A percentile compares a stretch with the other conserved stretches of the same genome.
Conservation (phyloP, 768 basidiomycete species). For the Xerocomus brunneocitrinus region DNA sequence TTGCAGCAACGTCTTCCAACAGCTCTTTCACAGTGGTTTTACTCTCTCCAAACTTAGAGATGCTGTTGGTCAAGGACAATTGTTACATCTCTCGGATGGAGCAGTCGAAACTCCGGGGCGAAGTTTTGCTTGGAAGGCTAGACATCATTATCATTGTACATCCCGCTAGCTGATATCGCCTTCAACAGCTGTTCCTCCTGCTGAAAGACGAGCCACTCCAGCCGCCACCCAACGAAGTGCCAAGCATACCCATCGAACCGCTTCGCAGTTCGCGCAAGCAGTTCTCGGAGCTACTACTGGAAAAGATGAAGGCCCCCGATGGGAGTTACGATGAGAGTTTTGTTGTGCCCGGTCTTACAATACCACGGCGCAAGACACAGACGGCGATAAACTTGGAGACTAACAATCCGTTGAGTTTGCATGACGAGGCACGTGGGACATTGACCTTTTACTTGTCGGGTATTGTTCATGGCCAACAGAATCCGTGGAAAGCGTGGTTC, state of each 20-base stretch:
- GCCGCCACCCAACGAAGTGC: slow-evolving; percentile 37
- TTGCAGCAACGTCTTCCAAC: slow-evolving; percentile 38
- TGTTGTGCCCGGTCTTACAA: slow-evolving; percentile 46
- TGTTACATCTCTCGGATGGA: slow-evolving; percentile 43
- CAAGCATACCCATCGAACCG: slow-evolving; percentile 35
- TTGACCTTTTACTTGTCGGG: not conserved
- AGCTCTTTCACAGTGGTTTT: slow-evolving; percentile 47
- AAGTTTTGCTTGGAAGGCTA: slow-evolving; percentile 81
- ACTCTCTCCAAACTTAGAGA: slow-evolving; percentile 66
- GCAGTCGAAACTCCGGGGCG: slow-evolving; percentile 59
- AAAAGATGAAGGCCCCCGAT: slow-evolving; percentile 81
- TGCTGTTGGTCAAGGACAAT: slow-evolving; percentile 54
- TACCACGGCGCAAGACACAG: slow-evolving; percentile 29
- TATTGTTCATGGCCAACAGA: slow-evolving; percentile 39
- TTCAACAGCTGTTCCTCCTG: slow-evolving; percentile 58
- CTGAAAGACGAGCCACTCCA: slow-evolving; percentile 62
- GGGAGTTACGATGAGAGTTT: slow-evolving; percentile 75
- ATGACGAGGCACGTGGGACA: slow-evolving; percentile 53
- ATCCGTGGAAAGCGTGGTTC: slow-evolving; percentile 97
- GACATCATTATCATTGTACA: slow-evolving; percentile 10
- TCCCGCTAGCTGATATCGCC: slow-evolving; percentile 16
- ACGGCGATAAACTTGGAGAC: slow-evolving; percentile 48
- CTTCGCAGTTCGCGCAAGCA: slow-evolving; percentile 48
- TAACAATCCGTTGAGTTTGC: slow-evolving; percentile 79
- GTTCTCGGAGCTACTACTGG: slow-evolving; percentile 55